phyloP scores from a whole-genome alignment of 2,329 filamentous ascomycete species.

The Microdochium nivale region DNA sequence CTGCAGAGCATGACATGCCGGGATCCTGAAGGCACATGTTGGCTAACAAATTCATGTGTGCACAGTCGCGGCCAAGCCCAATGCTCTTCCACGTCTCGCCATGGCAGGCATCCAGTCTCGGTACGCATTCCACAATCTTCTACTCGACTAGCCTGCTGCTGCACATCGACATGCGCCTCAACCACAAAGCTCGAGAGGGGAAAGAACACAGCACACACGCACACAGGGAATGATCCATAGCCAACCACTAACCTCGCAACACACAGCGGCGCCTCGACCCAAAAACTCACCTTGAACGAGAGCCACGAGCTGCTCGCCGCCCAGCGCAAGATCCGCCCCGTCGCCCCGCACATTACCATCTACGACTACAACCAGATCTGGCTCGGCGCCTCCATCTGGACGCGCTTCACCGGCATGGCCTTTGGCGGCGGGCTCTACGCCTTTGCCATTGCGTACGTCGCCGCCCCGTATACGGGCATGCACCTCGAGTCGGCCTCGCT shows the following conservation, averaged over 20 bases:
- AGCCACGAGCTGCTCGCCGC: slow-evolving; percentile 61
- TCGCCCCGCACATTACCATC: slow-evolving; percentile 78
- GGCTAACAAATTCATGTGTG: slow-evolving; percentile 9
- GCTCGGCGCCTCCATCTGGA: slow-evolving; percentile 62
- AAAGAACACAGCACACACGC: too few relatives aligned
- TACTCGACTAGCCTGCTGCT: too few relatives aligned
- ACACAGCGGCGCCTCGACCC: slow-evolving; percentile 45
- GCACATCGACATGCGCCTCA: too few relatives aligned
- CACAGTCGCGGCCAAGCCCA: slow-evolving; percentile 30
- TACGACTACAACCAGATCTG: slow-evolving; percentile 84
- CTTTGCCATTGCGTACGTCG: slow-evolving; percentile 74
- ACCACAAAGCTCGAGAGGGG: too few relatives aligned
- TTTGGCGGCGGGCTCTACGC: slow-evolving; percentile 70
- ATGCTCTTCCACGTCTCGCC: slow-evolving; percentile 34
- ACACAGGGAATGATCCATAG: not conserved
- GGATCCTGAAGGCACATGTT: not conserved
- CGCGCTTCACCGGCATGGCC: slow-evolving; percentile 73
- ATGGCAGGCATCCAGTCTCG: slow-evolving; percentile 35
- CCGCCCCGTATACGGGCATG: slow-evolving; percentile 62
- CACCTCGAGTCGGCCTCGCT: slow-evolving; percentile 52
- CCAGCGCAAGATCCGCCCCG: slow-evolving; percentile 74
- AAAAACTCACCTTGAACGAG: slow-evolving; percentile 45
- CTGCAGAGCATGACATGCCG: slow-evolving; percentile 3
- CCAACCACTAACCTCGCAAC: slow-evolving; percentile 1
- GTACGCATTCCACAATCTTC: slow-evolving; percentile 24